Evolutionary conservation across 2,329 filamentous ascomycete genomes (phyloP), one percentile per base, ranked within the genome.

Genomic region (Diplodia corticola): DNA sequence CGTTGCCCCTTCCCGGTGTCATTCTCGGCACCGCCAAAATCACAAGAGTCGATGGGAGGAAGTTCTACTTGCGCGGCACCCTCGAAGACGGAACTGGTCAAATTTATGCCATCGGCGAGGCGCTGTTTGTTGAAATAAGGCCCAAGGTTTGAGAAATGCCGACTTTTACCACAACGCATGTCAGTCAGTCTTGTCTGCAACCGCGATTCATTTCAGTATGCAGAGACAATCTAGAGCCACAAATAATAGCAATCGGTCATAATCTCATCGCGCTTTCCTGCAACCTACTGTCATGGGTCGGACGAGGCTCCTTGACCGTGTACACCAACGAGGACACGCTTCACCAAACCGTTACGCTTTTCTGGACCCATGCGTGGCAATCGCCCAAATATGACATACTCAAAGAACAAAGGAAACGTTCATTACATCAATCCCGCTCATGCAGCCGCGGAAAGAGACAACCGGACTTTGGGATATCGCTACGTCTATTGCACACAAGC

Each of bases 61-160:
- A 89, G 77, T 76, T 81, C 20, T 86, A 77, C 69, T 73, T 83
- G 7, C 77, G 78, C 55, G 84, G 78, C 1, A 79, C 78, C 35
- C 74, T 89, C 22, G 82, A 84, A 71, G 80, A 85, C 67, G 81
- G 80, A 1, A 70, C 80, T 2, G 83, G 83, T 1, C 75, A 70
- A 2, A 75, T 85, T 44, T 78, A 85, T 71, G 83, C 86, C 5
- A 80, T 71, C 22, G 84, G 78, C 1, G 85, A 88, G 33, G 81
- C 78, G n/a, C 70, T 89, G 70, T 89, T 85, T 71, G 73, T 83
- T 17, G 71, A 70, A 30, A 13, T 59, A 9, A 51, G 30, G 46
- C 22, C 53, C 0, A 65, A 51, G 9, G 22, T 65, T 24, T 65
- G 53, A 65, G 12, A 35, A 33, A 17, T 6, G 30, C 4, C 15